Percentiles rank a stretch among this genome's conserved stretches.
phyloP scores from a whole-genome alignment of 1,284 basidiomycete genomes.

The Cystobasidium sp. region DNA sequence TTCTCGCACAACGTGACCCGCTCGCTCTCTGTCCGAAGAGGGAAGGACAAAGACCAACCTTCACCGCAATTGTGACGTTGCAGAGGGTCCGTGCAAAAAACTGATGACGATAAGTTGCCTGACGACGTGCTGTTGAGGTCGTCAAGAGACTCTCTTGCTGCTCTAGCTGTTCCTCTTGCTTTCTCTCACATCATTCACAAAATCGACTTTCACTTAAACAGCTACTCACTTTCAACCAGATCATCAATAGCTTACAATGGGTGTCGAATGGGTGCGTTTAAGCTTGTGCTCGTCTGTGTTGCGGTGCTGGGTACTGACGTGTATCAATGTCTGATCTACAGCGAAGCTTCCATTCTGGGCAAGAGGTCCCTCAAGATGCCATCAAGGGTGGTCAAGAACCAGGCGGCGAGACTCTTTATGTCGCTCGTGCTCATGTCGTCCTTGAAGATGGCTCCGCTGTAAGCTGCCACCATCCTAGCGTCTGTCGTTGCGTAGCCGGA shows the following conservation, averaged over 20 bases:
- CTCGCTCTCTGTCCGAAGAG: background rate
- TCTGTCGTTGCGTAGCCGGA: background rate
- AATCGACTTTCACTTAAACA: background rate
- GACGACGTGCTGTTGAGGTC: background rate
- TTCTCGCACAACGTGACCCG: too few relatives aligned
- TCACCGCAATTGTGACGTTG: background rate
- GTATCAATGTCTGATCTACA: background rate
- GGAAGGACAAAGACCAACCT: background rate
- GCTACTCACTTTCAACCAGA: background rate
- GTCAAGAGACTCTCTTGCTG: background rate
- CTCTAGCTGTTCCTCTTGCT: background rate
- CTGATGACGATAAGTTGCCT: background rate
- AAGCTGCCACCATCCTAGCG: background rate
- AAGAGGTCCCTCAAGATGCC: slow-evolving; percentile 36
- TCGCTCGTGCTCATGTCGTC: slow-evolving; percentile 35
- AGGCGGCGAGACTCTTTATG: slow-evolving; percentile 33
- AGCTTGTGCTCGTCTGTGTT: background rate
- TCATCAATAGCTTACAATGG: slow-evolving; percentile 8
- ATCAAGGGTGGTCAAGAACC: slow-evolving; percentile 32
- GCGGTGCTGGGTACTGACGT: too few relatives aligned
- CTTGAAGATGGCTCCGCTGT: slow-evolving; percentile 17
- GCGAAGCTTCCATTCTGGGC: slow-evolving; percentile 39
- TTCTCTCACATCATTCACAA: background rate
- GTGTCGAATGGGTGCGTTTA: slow-evolving; percentile 35
- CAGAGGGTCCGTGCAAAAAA: background rate